Base-by-base conservation (phyloP, 2,329 filamentous ascomycete species). In the Tolypocladium amazonense region DNA sequence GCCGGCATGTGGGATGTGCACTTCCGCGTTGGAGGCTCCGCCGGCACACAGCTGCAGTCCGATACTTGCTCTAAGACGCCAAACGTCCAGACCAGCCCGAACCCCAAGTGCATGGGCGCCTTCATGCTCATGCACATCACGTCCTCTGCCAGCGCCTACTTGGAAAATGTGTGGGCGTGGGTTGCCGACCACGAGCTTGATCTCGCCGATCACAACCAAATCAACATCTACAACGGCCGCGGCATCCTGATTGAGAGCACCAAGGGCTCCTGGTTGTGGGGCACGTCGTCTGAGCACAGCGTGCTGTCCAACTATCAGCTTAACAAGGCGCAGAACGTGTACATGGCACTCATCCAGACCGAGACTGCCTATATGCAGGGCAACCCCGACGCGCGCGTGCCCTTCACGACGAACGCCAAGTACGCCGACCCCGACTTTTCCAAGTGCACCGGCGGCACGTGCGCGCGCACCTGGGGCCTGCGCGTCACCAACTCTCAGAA, bases 1-100 rank as follows among this genome's bases (percentile, higher is more conserved):
- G 87, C 86, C 25, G 93, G 86, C 63, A 86, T 97, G 75, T 99
- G 92, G 90, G 94, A 99, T 69, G 87, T 92, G n/a, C 94, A 99
- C 79, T 88, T 94, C 76, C 90, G 94, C 69, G 84, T 99, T 67
- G 93, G 92, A 67, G 94, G 94, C 52, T 87, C 88, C 59, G 87
- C 89, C 5, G 93, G 93, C 62, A 95, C 92, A 35, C 76, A 89
- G 64, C 82, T 97, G 20, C 90, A 95, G 75, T 88, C 87, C 23
- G 81, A 90, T 72, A 86, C 80, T 59, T 97, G 92, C 77, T 74
- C 83, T 72, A 95, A 95, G 81, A 89, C 87, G 63, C 88, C 89
- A 50, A 79, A 81, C 57, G 75, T 78, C 18, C 81, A 79, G 7
- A 85, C 88, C 57, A 72, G 75, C 4, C 81, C 87, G 64, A 86